Base-by-base conservation (phyloP, 768 basidiomycete species). In the Phaffia australis region DNA sequence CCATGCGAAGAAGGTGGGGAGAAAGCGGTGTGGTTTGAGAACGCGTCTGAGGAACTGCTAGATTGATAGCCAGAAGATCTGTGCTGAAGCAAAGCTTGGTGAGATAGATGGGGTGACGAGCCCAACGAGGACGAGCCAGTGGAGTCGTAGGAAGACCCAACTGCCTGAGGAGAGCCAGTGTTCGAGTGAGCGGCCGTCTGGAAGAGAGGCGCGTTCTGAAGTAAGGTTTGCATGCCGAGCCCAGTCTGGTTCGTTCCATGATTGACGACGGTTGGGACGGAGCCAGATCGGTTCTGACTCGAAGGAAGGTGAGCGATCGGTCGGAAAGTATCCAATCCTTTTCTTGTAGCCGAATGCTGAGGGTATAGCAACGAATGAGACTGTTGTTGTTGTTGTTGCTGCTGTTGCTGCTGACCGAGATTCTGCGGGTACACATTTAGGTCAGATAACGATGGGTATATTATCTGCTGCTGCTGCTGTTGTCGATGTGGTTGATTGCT, bases 291-390 rank as follows among this genome's bases (percentile, higher is more conserved):
- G 30, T 32, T 35, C 54, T 15, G 46, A 15, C 52, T 32, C 1
- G 63, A 30, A 32, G 66, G 66, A 18, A 67, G 66, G 46, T 56
- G 55, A 29, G 66, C 66, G 47, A 67, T 67, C 15, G 66, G 66
- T 42, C 66, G 60, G 47, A 35, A 57, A 54, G 52, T 54, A 49
- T 18, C 47, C 25, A 60, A n/a, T 30, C 35, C 60, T 30, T 25
- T 57, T 19, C 57, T 48, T 14, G 46, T 23, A 11, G 48, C 21
- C 23, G 49, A 23, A 52, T 56, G 60, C 60, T 62, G 60, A 51
- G 60, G 56, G 23, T 29, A 29, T 14, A 32, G 56, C 23, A 16
- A 21, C 50, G 46, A 42, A 54, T 54, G 52, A 16, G n/a, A n/a
- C 18, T n/a, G 52, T 30, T 42, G 63, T 57, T 54, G 29, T 19